A percentile compares a stretch with the other conserved stretches of the same genome.
phyloP scores from a whole-genome alignment of 164 flowering plant species.

The Warburgia ugandensis region DNA sequence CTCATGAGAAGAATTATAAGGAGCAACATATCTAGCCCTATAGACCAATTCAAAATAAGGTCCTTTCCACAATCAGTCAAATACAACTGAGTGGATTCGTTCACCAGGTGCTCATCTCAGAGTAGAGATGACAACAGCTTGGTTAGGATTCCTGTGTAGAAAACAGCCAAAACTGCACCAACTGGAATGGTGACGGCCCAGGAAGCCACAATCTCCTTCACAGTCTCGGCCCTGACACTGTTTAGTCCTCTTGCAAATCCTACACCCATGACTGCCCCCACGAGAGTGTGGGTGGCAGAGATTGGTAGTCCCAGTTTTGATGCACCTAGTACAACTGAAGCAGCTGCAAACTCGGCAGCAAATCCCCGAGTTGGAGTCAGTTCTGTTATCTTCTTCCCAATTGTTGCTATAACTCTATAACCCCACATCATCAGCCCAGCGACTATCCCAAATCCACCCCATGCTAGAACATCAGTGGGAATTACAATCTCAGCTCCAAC shows the following conservation, averaged over 20 bases:
- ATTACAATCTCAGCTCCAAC: constrained; percentile 66
- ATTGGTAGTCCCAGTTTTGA: constrained; percentile 94
- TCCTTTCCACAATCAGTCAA: constrained; percentile 1
- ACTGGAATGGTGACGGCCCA: constrained; percentile 91
- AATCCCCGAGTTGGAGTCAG: constrained; percentile 95
- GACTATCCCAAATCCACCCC: constrained; percentile 99
- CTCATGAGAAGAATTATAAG: too few species aligned
- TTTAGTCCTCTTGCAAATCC: constrained; percentile 95
- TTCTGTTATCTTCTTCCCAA: constrained; percentile 97
- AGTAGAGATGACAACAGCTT: constrained; percentile 50
- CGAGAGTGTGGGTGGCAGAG: constrained; percentile 95
- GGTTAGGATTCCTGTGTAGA: constrained; percentile 77
- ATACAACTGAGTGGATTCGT: not conserved
- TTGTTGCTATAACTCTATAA: constrained; percentile 90
- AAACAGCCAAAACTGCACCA: constrained; percentile 65
- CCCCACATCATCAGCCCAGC: constrained; percentile 98
- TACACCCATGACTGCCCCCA: constrained; percentile 99
- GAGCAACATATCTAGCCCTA: too few species aligned
- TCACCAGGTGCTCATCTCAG: constrained; percentile 17
- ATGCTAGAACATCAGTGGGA: constrained; percentile 87
- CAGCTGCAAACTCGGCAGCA: constrained; percentile 99
- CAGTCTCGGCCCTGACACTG: constrained; percentile 90
- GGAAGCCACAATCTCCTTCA: constrained; percentile 78
- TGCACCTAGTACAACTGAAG: constrained; percentile 88
- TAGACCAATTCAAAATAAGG: too few species aligned